Evolutionary conservation across 805 yeast species (phyloP).

Genomic region (Candida loeiensis): DNA sequence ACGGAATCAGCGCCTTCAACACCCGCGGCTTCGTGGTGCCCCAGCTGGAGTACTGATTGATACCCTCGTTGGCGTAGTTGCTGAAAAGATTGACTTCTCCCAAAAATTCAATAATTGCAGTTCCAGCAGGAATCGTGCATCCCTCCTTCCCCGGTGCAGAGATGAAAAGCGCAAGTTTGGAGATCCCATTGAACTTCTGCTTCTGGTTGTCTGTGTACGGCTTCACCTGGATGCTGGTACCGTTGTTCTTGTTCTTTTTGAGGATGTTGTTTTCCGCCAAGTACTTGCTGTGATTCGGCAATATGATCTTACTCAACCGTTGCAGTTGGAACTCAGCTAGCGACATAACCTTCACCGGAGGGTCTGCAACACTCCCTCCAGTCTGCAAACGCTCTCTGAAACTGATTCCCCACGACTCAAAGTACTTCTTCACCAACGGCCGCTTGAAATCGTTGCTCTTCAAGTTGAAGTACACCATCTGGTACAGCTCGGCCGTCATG

Average conservation of each 20-base stretch:
- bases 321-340: constrained; percentile 24
- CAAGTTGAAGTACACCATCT: constrained; percentile 49
- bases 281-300: constrained; percentile 34
- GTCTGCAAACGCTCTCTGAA: background rate
- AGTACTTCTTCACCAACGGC: constrained; percentile 24
- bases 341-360: constrained; percentile 19
- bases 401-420: constrained; percentile 20
- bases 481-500: constrained; percentile 44
- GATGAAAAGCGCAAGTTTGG: constrained; percentile 61
- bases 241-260: constrained; percentile 19
- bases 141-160: constrained; percentile 15
- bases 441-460: constrained; percentile 45
- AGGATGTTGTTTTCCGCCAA: constrained; percentile 27
- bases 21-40: constrained; percentile 57
- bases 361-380: constrained; percentile 2
- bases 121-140: constrained; percentile 39
- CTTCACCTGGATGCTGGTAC: constrained; percentile 46
- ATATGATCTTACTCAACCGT: constrained; percentile 27
- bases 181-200: constrained; percentile 63
- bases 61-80: constrained; percentile 58
- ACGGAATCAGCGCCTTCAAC: constrained; percentile 18
- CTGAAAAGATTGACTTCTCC: constrained; percentile 72
- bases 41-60: constrained; percentile 74
- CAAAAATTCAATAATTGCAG: constrained; percentile 55
- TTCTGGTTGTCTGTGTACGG: constrained; percentile 56